Evolutionary conservation across 179 eudicot species (phyloP).

Genomic region (Heliamphora pulchella): DNA sequence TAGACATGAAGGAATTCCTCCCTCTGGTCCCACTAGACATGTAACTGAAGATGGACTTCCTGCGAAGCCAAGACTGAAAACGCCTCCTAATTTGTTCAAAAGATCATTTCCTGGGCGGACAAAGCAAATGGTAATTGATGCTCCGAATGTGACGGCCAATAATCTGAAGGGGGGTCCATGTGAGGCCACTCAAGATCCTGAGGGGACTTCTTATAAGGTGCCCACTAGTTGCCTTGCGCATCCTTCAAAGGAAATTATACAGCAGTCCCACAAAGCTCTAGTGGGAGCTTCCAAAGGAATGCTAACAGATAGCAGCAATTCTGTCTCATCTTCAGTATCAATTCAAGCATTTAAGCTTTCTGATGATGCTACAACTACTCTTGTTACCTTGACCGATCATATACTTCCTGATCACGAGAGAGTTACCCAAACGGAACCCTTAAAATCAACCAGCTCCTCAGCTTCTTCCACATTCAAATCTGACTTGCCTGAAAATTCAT

Average conservation of each 20-base stretch:
- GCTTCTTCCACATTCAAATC: constrained; percentile 28
- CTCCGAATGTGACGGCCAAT: constrained; percentile 27
- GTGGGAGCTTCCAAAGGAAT: constrained; percentile 34
- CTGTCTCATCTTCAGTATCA: constrained; percentile 60
- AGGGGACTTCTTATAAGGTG: constrained; percentile 15
- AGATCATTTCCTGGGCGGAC: constrained; percentile 50
- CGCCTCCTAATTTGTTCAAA: constrained; percentile 61
- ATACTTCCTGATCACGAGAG: constrained; percentile 28
- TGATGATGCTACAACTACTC: constrained; percentile 55
- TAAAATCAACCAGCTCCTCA: constrained; percentile 27
- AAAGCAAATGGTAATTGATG: constrained; percentile 37
- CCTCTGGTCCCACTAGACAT: constrained; percentile 38
- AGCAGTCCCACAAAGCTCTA: constrained; percentile 23
- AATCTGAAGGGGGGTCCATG: constrained; percentile 27
- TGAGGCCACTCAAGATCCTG: constrained; percentile 36
- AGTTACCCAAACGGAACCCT: constrained; percentile 27
- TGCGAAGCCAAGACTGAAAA: constrained; percentile 54
- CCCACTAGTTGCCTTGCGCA: constrained; percentile 22
- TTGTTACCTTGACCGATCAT: constrained; percentile 29
- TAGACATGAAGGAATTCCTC: constrained; percentile 52
- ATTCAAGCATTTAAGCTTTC: constrained; percentile 72
- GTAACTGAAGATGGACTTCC: constrained; percentile 48
- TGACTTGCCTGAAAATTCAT: constrained; percentile 28
- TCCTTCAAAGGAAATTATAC: constrained; percentile 30
- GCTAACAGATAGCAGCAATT: constrained; percentile 56